Conservation (phyloP, 1,284 basidiomycete genomes). For the Pisolithus thermaeus region DNA sequence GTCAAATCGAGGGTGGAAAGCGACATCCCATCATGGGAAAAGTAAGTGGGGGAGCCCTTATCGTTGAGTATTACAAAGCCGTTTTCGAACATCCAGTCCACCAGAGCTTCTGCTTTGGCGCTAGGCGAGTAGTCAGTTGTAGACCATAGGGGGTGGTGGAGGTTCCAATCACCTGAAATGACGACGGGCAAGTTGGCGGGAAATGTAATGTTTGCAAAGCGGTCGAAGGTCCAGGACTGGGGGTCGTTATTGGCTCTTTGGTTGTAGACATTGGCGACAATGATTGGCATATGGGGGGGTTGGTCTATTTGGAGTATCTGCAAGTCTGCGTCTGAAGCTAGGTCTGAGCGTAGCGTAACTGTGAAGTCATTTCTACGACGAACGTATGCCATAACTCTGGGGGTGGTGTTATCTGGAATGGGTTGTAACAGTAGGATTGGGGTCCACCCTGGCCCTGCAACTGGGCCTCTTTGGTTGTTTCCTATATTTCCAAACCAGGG, state of each 20-base stretch:
- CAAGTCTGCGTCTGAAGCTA: neutral
- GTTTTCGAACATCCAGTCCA: neutral
- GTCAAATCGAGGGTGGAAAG: neutral
- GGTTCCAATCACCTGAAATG: neutral
- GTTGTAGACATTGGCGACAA: too few species aligned
- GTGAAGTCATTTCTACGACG: neutral
- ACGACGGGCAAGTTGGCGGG: neutral
- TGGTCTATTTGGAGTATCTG: neutral
- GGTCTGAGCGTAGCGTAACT: neutral
- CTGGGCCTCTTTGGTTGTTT: neutral
- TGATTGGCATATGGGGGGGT: neutral
- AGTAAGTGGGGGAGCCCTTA: neutral
- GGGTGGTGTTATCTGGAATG: neutral
- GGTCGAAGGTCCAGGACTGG: neutral
- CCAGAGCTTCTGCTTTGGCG: neutral
- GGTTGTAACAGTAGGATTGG: neutral
- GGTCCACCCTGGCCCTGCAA: neutral
- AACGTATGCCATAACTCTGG: neutral
- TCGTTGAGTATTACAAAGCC: neutral
- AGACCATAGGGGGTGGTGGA: neutral
- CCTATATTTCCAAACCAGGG: slow-evolving; percentile 24
- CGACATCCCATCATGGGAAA: neutral
- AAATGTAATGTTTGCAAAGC: neutral
- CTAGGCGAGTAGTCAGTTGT: neutral
- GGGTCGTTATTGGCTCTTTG: neutral